A percentile compares a stretch with the other conserved stretches of the same genome.
Conservation (phyloP, 139 green algal genomes). For the Diplosphaera chodatii region DNA sequence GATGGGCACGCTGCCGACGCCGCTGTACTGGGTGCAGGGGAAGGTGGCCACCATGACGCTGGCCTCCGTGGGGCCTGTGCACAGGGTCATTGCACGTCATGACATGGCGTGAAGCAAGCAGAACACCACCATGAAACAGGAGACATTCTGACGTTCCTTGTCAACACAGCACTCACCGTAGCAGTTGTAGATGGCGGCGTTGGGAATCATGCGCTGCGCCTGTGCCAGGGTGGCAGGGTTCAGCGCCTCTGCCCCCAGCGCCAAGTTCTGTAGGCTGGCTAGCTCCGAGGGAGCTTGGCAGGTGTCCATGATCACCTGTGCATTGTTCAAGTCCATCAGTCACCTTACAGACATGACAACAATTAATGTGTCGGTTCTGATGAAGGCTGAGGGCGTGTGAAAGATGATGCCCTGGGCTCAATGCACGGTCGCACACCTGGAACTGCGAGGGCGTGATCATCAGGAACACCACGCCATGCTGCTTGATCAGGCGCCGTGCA, state of each 20-base stretch:
- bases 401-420: no score
- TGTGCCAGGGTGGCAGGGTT: neutral
- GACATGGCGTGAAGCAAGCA: no score
- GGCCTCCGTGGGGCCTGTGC: conserved; percentile 10
- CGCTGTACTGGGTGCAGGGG: neutral
- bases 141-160: no score
- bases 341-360: no score
- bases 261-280: no score
- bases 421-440: no score
- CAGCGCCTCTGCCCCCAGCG: conserved; percentile 4
- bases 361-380: no score
- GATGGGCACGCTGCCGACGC: conserved; percentile 18
- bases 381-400: no score
- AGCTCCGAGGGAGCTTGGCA: neutral
- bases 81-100: no score
- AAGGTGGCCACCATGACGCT: conserved; percentile 7
- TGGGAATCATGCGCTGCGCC: neutral
- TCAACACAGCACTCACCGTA: conserved; percentile 3
- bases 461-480: neutral
- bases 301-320: conserved; percentile 4
- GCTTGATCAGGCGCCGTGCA: conserved; percentile 2
- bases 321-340: no score
- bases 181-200: neutral
- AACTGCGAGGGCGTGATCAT: no score
- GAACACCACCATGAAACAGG: no score